Base-by-base conservation (phyloP, 768 basidiomycete genomes). In the Pleurotus citrinopileatus region DNA sequence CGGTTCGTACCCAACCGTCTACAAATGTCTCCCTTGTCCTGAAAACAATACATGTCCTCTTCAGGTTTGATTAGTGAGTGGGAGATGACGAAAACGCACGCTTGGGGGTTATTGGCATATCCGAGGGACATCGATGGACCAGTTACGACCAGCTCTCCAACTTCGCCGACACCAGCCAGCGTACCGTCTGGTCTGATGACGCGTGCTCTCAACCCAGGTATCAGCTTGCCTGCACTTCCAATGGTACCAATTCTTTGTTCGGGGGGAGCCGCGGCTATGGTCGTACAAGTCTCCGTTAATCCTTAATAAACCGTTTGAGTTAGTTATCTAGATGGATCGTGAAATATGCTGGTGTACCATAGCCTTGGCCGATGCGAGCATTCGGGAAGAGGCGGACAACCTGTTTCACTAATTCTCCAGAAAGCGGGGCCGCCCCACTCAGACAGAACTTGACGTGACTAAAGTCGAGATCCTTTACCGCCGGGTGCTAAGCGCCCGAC, bases 1-100 rank as follows among this genome's bases (percentile, higher is more conserved):
- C 87, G 0, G 85, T 89, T 28, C 77, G 78, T 22, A 87, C 79
- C 86, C 86, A 84, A 26, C 74, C 84, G 57, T 84, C 70, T 4
- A 80, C 64, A 60, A 87, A 87, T 1, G 85, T 82, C 60, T 86
- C 83, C 44, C 76, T 77, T 2, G 85, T 83, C 12, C 86, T 88
- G 54, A 17, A 28, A 29, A 23, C 7, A 44, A 19, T 19, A 27
- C 4, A 59, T 59, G 55, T 62, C 64, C 20, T 61, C 17, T 63
- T 53, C 63, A 61, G 34, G 46, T 44, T 25, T 2, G 29, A 37
- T n/a, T 25, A 32, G 10, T 44, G 22, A 8, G 32, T 37, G 8
- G 19, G 13, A 25, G 7, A 1, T 7, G 22, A 22, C 42, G 13
- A 56, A 55, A 47, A 72, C 83, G 50, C 63, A 87, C 85, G 86